Evolutionary conservation across 352 stramenopile genomes (phyloP).

Genomic region (Pythium dissotocum): DNA sequence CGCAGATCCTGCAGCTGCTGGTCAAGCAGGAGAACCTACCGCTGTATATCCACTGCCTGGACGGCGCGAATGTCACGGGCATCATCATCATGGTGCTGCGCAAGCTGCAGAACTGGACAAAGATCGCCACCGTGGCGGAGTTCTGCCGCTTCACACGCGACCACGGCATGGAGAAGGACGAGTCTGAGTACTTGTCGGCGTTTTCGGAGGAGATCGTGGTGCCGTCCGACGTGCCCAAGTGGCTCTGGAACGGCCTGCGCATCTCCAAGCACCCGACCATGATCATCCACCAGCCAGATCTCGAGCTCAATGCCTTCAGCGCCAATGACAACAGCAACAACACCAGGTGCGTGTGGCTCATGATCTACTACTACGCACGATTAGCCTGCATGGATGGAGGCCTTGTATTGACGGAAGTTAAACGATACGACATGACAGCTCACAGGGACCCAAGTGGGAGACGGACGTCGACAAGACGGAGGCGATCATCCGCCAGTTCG

Average conservation of each 20-base stretch:
- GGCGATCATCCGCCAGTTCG: constrained; percentile 78
- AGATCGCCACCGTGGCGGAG: constrained; percentile 77
- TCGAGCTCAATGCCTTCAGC: constrained; percentile 42
- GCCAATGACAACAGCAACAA: constrained; percentile 35
- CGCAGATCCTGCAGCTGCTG: constrained; percentile 78
- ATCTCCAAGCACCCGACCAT: constrained; percentile 87
- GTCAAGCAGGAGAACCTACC: constrained; percentile 76
- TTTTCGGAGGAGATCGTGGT: constrained; percentile 87
- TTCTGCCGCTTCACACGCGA: constrained; percentile 89
- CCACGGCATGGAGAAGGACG: constrained; percentile 85
- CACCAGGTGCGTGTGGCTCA: constrained; percentile 26
- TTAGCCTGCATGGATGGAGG: no score
- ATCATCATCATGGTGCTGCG: constrained; percentile 88
- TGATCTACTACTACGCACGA: neutral
- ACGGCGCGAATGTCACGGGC: constrained; percentile 84
- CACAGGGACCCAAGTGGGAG: constrained; percentile 64
- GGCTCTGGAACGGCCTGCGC: constrained; percentile 84
- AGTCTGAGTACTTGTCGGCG: constrained; percentile 78
- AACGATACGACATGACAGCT: constrained; percentile 19
- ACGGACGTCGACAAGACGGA: constrained; percentile 82
- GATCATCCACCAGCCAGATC: constrained; percentile 80
- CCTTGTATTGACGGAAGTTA: no score
- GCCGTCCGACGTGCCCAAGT: constrained; percentile 67
- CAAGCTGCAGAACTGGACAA: constrained; percentile 89
- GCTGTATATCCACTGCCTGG: constrained; percentile 88